Percentiles rank a stretch among this genome's conserved stretches.
phyloP scores from a whole-genome alignment of 2,329 filamentous ascomycete genomes.

The Sporothrix humicola region DNA sequence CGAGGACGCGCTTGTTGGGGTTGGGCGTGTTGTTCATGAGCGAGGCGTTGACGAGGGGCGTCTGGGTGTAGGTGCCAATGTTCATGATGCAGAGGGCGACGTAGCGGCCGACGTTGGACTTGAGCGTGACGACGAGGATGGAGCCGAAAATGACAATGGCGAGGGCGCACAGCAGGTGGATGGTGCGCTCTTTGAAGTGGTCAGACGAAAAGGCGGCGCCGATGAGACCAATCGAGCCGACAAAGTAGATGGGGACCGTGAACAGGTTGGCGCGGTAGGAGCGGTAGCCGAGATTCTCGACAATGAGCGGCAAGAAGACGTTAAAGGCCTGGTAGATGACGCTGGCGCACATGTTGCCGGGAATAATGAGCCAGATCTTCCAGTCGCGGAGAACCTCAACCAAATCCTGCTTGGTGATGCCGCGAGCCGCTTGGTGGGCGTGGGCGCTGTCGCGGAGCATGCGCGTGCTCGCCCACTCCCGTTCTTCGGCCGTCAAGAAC shows the following conservation, averaged over 20 bases:
- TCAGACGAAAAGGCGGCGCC: constrained; percentile 1
- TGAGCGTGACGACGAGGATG: constrained; percentile 26
- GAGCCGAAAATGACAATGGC: constrained; percentile 19
- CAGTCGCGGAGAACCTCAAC: constrained; percentile 29
- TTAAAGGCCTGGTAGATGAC: constrained; percentile 31
- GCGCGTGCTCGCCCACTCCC: constrained; percentile 40
- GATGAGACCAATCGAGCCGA: constrained; percentile 59
- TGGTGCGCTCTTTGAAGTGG: constrained; percentile 29
- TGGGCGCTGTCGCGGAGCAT: constrained; percentile 29
- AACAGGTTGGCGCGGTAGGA: constrained; percentile 28
- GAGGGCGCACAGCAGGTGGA: constrained; percentile 16
- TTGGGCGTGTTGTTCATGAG: constrained; percentile 26
- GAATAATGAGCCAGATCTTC: constrained; percentile 33
- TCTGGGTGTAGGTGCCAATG: constrained; percentile 28
- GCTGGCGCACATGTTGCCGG: constrained; percentile 31
- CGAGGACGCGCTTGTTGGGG: constrained; percentile 21
- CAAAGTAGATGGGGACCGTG: constrained; percentile 41
- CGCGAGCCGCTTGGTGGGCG: constrained; percentile 17
- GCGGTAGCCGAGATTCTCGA: constrained; percentile 38
- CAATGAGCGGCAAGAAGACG: constrained; percentile 33
- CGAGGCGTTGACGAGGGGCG: constrained; percentile 11
- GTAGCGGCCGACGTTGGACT: constrained; percentile 29
- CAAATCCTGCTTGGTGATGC: constrained; percentile 28
- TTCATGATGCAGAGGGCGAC: constrained; percentile 28
- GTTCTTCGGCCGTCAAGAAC: constrained; percentile 49